These are phyloP conservation scores for Rhodotorula kratochvilovae DNA, from an alignment of 768 basidiomycete genomes.

Conservation along the genomic window DNA sequence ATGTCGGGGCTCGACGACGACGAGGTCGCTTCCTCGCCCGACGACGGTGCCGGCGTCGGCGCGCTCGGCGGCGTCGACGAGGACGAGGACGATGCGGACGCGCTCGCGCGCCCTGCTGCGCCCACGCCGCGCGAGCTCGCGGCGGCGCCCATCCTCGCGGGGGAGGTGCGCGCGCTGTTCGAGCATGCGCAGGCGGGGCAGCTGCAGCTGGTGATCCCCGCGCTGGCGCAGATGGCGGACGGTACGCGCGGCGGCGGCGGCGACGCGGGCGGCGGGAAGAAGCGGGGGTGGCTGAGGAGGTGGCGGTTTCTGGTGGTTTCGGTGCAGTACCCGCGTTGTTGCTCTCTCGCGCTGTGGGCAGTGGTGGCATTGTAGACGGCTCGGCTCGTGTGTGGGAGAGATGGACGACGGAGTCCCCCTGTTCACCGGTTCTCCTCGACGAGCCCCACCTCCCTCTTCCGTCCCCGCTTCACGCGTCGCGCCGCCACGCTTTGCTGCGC, in stretches of 20 bases:
- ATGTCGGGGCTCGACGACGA: constrained; percentile 27
- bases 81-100: background rate
- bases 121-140: background rate
- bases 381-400: too few relatives aligned
- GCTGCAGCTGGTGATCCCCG: background rate
- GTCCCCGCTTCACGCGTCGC: too few relatives aligned
- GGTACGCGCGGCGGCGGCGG: background rate
- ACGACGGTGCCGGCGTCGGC: background rate
- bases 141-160: constrained; percentile 20
- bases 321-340: background rate
- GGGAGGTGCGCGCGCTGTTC: constrained; percentile 17
- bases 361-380: too few relatives aligned
- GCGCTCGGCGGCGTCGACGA: constrained; percentile 3
- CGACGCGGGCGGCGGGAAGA: background rate
- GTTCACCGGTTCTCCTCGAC: too few relatives aligned
- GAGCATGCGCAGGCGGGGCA: constrained; percentile 5
- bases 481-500: too few relatives aligned
- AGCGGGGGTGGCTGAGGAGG: background rate
- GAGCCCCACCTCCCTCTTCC: too few relatives aligned
- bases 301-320: background rate
- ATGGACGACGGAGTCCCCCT: too few relatives aligned
- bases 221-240: constrained; percentile 9
- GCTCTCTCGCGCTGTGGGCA: too few relatives aligned
- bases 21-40: background rate
- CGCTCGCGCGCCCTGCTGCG: background rate